Evolutionary conservation across 2,329 filamentous ascomycete genomes (phyloP), one percentile per base, ranked within the genome.

Genomic region (Exophiala alcalophila): DNA sequence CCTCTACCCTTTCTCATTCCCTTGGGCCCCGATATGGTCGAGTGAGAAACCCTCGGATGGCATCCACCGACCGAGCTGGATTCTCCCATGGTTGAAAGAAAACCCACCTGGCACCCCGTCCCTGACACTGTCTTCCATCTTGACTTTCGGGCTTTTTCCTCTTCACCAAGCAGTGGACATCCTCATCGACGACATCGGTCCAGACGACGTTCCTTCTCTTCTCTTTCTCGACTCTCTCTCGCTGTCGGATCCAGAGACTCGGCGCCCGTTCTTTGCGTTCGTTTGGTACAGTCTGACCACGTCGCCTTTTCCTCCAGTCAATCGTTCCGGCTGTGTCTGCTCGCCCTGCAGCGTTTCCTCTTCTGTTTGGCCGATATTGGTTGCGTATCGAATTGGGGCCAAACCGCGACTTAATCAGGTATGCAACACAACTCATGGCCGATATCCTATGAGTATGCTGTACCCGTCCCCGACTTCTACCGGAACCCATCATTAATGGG

Each of bases 361-460:
- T 41, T 41, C 30, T 49, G 25, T 49, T 44, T 43, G 45, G 49
- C 32, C 32, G 33, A 46, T 49, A 44, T 49, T 51, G 47, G 44
- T 49, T 34, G 47, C 24, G 23, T 31, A 35, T 44, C 34, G 34
- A 52, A 52, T 52, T 45, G 47, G 50, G 47, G 47, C 39, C 47
- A 29, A 31, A 47, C 30, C 34, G 15, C 27, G 36, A 18, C 41
- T 31, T 38, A 45, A 43, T 39, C 31, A 49, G 49, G 49, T 52
- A 52, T 47, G 45, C 40, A 28, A 39, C 38, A 43, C 42, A 27
- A 41, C 28, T 29, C 37, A 28, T 33, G 29, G 21, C 14, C 27
- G 31, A 44, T 39, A 52, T 52, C 45, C 39, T 45, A 45, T 52
- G 35, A n/a, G n/a, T n/a, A n/a, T n/a, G n/a, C n/a, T n/a, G n/a